Evolutionary conservation across 192 early-diverging fungal species (phyloP), one percentile per base, ranked within the genome.

Genomic region (Coemansia sp.): DNA sequence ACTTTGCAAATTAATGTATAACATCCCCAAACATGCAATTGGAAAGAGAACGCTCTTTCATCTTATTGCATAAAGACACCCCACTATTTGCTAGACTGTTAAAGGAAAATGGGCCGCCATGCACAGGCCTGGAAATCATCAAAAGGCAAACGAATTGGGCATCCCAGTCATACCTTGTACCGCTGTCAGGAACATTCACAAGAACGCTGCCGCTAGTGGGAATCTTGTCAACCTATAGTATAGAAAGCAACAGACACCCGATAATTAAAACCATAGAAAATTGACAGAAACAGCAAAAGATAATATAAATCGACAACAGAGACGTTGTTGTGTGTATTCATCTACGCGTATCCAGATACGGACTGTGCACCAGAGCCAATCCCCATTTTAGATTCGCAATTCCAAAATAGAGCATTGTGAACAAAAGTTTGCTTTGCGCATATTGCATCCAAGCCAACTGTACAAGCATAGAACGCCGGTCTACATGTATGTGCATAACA

Each of bases 161-260:
- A 13, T 14, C 3, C 14, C 22, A 16, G 32, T 57, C 75, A 60
- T 86, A 89, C 91, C 76, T 84, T 76, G 84, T 84, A 40, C 91
- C 74, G 60, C 90, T 85, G 49, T 93, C 93, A 22, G 95, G 95
- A 13, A 98, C 87, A 39, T 74, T 73, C 61, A 94, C 60, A 60
- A 91, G 81, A 9, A 88, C 90, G 46, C 81, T 77, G 13, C 93
- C 92, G 11, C 83, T 60, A n/a, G 96, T 84, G 48, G 92, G 91
- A 56, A 89, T 79, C 61, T 93, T 89, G 44, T 98, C 95, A 11
- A 97, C 92, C 79, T 82, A 82, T 59, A 41, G 25, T 12, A 59
- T 0, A 58, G 5, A 59, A 41, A 48, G 5, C 11, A 3, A 2
- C 46, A 48, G 46, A 5, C 46, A 32, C 4, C 1, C 32, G 4